Conservation (phyloP, 805 yeast genomes). For the Schwanniomyces sp. region DNA sequence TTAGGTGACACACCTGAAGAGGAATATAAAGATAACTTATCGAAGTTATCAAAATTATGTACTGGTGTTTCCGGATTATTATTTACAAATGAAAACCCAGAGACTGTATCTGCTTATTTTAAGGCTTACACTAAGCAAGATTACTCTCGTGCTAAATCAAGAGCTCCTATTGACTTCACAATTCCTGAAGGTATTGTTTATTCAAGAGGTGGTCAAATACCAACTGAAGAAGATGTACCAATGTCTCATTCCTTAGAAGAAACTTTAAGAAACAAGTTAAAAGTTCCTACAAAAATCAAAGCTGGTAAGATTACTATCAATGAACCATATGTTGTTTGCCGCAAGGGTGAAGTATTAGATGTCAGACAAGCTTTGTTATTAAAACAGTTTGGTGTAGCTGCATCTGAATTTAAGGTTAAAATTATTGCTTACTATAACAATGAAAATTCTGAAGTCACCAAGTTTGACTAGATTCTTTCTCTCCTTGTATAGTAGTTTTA, state of each 20-base stretch:
- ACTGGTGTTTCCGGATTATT: constrained; percentile 84
- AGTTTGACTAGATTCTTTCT: constrained; percentile 12
- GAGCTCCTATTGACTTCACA: constrained; percentile 77
- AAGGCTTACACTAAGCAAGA: constrained; percentile 74
- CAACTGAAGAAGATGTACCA: constrained; percentile 91
- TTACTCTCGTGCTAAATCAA: constrained; percentile 86
- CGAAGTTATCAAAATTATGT: constrained; percentile 60
- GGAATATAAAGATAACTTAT: constrained; percentile 85
- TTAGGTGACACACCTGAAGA: constrained; percentile 85
- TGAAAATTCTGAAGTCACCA: constrained; percentile 41
- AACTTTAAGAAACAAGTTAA: constrained; percentile 82
- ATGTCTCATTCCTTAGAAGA: constrained; percentile 95
- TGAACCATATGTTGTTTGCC: constrained; percentile 78
- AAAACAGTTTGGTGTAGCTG: constrained; percentile 95
- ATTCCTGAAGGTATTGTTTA: constrained; percentile 90
- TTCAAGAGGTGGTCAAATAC: constrained; percentile 92
- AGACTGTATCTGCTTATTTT: constrained; percentile 89
- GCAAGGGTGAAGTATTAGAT: constrained; percentile 75
- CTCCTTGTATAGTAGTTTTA: constrained; percentile 2
- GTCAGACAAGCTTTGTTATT: constrained; percentile 88
- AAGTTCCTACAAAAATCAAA: constrained; percentile 88
- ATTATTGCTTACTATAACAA: constrained; percentile 76
- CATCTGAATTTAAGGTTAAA: constrained; percentile 83
- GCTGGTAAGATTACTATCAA: constrained; percentile 82
- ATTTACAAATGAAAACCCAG: constrained; percentile 85